phyloP scores from a whole-genome alignment of 768 basidiomycete genomes.

The Galerina marginata region DNA sequence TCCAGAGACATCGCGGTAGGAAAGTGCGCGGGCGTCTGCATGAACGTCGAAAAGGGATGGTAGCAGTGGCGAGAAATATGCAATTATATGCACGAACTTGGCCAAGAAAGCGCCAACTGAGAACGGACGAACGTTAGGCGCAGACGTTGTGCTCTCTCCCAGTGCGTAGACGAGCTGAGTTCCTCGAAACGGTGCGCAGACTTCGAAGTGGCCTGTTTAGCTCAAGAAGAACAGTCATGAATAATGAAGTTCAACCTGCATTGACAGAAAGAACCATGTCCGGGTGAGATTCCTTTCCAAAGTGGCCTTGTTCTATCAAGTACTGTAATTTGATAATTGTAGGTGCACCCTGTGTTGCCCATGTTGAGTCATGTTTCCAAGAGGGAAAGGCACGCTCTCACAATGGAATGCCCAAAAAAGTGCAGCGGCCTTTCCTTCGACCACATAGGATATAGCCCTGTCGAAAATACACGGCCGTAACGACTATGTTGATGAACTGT shows the following conservation, averaged over 20 bases:
- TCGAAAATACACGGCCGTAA: conserved; percentile 43
- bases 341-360: conserved; percentile 45
- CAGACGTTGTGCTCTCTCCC: conserved; percentile 45
- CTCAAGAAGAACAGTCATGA: neutral
- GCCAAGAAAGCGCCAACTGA: conserved; percentile 45
- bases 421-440: conserved; percentile 47
- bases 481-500: conserved; percentile 41
- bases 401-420: conserved; percentile 56
- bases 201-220: conserved; percentile 26
- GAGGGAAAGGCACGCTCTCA: conserved; percentile 20
- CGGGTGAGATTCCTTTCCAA: conserved; percentile 41
- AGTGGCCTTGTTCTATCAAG: conserved; percentile 46
- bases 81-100: conserved; percentile 44
- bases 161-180: conserved; percentile 52
- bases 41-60: conserved; percentile 45
- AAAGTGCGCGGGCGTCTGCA: conserved; percentile 46
- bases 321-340: conserved; percentile 53
- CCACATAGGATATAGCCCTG: conserved; percentile 54
- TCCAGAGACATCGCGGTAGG: conserved; percentile 43
- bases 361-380: neutral
- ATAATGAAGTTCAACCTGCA: conserved; percentile 33
- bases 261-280: conserved; percentile 55
- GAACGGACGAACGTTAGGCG: conserved; percentile 45
- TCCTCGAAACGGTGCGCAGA: conserved; percentile 54
- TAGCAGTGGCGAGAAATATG: conserved; percentile 50